Base-by-base conservation (phyloP, 2,329 filamentous ascomycete species). In the Ceratocystiopsis brevicomis region DNA sequence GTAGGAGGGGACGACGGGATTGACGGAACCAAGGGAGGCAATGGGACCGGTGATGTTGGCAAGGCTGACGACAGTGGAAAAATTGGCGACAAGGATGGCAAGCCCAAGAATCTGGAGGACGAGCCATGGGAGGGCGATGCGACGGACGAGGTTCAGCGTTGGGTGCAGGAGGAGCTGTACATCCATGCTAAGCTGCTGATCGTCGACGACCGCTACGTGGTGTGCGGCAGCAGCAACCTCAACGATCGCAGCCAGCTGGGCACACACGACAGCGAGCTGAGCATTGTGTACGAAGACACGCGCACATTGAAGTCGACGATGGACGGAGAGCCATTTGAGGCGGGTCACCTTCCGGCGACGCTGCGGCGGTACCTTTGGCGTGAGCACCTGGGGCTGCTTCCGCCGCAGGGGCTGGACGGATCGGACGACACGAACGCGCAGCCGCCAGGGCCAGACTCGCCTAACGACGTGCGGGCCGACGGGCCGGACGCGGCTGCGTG, bases 131-230 rank as follows among this genome's bases (percentile, higher is more conserved):
- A 87, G 15, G 80, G 82, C 15, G 65, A 80, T 4, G 63, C 75
- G 0, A 73, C 88, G 51, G 72, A 73, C 1, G 90, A 96, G 58
- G 80, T 86, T 45, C 71, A 80, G 43, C 84, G 92, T 56, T 92
- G 90, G 66, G 79, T 96, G 46, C 88, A 94, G 56, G 90, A 98
- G 57, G 88, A 98, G 59, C 71, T 96, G 2, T 98, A 98, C 57
- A 79, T 96, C 40, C 90, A 98, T 58, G 81, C 77, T 25, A 98
- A 96, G 63, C 69, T 95, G 34, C 70, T 90, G 51, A 88, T 95
- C 51, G 81, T 80, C 1, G 87, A 96, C 56, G 88, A 96, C 58
- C 76, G 77, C 43, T 71, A 85, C 40, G 85, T 82, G 2, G 75
- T 95, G 43, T 90, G 85, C 56, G 85, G 85, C 16, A 86, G 79